Evolutionary conservation across 495 filamentous ascomycete genomes (phyloP), one percentile per base, ranked within the genome.

Genomic region (Penicillium waksmanii): DNA sequence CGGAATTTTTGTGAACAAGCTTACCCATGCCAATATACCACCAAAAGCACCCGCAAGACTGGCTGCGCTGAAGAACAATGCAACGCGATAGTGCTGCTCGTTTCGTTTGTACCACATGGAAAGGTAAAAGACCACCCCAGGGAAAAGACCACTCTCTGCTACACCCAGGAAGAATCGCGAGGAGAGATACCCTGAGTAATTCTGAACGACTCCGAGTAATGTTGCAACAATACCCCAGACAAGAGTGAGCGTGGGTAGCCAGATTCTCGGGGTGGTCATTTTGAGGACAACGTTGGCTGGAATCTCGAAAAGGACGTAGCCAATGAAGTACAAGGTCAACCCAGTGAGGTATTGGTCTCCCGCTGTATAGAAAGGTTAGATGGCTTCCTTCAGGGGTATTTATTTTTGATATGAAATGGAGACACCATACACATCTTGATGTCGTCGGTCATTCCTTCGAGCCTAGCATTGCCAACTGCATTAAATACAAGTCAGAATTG

Each of bases 101-200:
- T 82, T 82, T 17, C 89, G 78, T 64, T 87, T 88, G 59, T 93
- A 94, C 87, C 90, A 93, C 87, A 91, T 91, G 2, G 87, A 89
- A n/a, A 94, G 80, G 65, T 92, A 92, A 69, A 88, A 93, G 1
- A 91, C 89, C 0, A 92, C 89, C 1, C 90, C 89, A 12, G 89
- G 87, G 55, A 89, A 90, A 0, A 91, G 76, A 1, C 86, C 87
- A 46, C 80, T 83, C 63, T 79, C 79, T 3, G 69, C 66, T 7
- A 79, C 64, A 46, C 73, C 74, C 9, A 79, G 65, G 42, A 75
- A 75, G 53, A 74, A 68, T 23, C 89, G 79, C 11, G 84, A 84
- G 2, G 78, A 77, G 34, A 89, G 81, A 67, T 87, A 89, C 0
- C 89, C 85, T 0, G 84, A 68, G 44, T 88, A 80, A 55, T 87